Evolutionary conservation across 257 asterid genomes (phyloP).

Genomic region (Voacanga thouarsii): DNA sequence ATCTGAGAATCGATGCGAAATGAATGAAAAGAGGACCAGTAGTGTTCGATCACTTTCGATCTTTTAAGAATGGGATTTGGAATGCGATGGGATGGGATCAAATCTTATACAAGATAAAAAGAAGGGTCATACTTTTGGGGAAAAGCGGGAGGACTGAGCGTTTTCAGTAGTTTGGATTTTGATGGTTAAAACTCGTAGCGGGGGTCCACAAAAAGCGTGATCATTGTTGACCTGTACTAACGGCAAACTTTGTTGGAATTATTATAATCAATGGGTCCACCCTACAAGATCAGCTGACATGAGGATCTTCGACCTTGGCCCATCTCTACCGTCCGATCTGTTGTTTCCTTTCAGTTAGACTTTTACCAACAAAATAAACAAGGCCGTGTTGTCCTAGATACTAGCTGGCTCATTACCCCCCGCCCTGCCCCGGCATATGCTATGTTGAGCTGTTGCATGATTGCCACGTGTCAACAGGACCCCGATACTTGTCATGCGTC

Average conservation of each 20-base stretch:
- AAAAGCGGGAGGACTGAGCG: background rate
- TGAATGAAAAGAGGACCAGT: background rate
- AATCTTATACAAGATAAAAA: background rate
- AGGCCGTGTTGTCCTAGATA: background rate
- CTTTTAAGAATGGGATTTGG: background rate
- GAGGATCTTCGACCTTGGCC: slow-evolving; percentile 32
- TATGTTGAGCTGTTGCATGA: slow-evolving; percentile 19
- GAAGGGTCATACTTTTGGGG: background rate
- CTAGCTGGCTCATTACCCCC: background rate
- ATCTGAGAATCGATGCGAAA: too few species aligned
- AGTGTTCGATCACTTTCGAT: background rate
- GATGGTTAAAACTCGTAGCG: background rate
- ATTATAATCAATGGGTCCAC: slow-evolving; percentile 17
- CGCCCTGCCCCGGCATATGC: background rate
- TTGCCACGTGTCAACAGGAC: slow-evolving; percentile 21
- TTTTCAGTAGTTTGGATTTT: background rate
- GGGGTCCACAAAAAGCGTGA: too few species aligned
- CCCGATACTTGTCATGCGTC: slow-evolving; percentile 1
- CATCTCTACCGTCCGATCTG: slow-evolving; percentile 13
- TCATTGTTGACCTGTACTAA: slow-evolving; percentile 6
- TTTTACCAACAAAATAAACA: background rate
- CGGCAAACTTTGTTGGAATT: slow-evolving; percentile 16
- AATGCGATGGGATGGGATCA: background rate
- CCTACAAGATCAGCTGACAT: slow-evolving; percentile 27
- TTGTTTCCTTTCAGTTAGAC: background rate